Base-by-base conservation (phyloP, 2,329 filamentous ascomycete genomes). In the Alternaria viburni region DNA sequence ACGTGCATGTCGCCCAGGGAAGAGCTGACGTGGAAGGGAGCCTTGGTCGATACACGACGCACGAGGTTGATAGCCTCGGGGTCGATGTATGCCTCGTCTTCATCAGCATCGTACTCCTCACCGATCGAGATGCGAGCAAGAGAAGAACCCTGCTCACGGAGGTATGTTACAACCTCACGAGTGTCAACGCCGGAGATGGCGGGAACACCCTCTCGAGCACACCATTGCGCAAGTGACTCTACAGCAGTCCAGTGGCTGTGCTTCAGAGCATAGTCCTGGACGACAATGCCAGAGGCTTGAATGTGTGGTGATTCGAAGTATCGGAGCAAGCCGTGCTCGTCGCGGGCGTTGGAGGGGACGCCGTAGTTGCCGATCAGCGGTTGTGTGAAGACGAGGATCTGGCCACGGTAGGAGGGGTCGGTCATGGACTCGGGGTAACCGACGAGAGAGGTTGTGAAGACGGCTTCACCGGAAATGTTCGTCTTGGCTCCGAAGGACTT, bases 231-330 rank as follows among this genome's bases (percentile, higher is more conserved):
- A 76, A 99, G 84, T 76, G 92, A 94, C 87, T 99, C 93, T 11
- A 99, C 95, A 36, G 96, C 96, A 66, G 96, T 98, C 96, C 96
- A 99, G 80, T 99, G 96, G 82, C 93, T 97, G 87, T 98, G 97
- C 80, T 94, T 88, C 80, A 93, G 86, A 47, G 96, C 95, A 67
- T 95, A 93, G 79, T 99, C 96, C 74, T 95, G 93, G 57, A 99
- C 96, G 50, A 99, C 95, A 55, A 99, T 91, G 81, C 94, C 96
- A 66, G 92, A 92, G 64, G 95, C 96, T 85, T 99, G 96, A 70
- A 99, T 94, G 83, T 98, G 93, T 57, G 96, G 96, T 26, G 93
- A 97, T 84, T 99, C 96, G 77, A 99, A 99, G 86, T 98, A 97
- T 84, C 96, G 96, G 80, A 98, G 87, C 63, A 99, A 88, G 74